Percentiles rank a stretch among this genome's conserved stretches.
Conservation (phyloP, 1,284 basidiomycete genomes). For the Meira nashicola region DNA sequence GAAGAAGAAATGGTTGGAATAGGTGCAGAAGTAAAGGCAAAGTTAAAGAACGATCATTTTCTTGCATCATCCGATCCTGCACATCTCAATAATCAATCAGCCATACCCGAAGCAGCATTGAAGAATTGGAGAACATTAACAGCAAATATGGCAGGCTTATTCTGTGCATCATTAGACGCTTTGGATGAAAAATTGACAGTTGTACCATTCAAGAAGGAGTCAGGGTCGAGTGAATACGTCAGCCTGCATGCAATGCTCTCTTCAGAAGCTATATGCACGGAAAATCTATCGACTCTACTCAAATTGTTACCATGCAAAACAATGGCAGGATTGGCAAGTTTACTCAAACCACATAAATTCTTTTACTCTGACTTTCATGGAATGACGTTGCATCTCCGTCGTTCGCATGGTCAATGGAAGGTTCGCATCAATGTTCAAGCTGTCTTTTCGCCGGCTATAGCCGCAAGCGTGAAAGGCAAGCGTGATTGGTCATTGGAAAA, state of each 20-base stretch:
- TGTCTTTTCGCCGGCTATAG: constrained; percentile 65
- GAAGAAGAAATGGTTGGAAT: constrained; percentile 64
- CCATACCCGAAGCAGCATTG: constrained; percentile 2
- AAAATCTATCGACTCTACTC: constrained; percentile 91
- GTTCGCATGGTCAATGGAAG: constrained; percentile 56
- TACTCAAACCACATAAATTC: constrained; percentile 78
- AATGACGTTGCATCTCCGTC: constrained; percentile 64
- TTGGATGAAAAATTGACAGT: constrained; percentile 35
- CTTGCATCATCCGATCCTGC: no score
- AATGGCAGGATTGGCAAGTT: constrained; percentile 72
- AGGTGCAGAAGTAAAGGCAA: constrained; percentile 84
- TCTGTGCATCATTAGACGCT: constrained; percentile 80
- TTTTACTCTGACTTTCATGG: constrained; percentile 86
- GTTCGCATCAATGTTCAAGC: constrained; percentile 73
- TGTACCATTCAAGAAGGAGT: constrained; percentile 19
- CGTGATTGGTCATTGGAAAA: constrained; percentile 29
- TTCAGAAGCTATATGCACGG: constrained; percentile 65
- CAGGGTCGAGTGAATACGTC: background rate
- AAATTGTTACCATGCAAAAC: constrained; percentile 88
- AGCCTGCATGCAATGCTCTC: constrained; percentile 27
- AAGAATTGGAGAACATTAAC: constrained; percentile 70
- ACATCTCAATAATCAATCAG: no score
- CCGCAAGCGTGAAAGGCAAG: constrained; percentile 13
- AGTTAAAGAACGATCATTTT: constrained; percentile 12
- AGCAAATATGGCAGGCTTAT: constrained; percentile 83